A percentile compares a stretch with the other conserved stretches of the same genome.
Conservation (phyloP, 805 yeast species). For the Metschnikowia similis region DNA sequence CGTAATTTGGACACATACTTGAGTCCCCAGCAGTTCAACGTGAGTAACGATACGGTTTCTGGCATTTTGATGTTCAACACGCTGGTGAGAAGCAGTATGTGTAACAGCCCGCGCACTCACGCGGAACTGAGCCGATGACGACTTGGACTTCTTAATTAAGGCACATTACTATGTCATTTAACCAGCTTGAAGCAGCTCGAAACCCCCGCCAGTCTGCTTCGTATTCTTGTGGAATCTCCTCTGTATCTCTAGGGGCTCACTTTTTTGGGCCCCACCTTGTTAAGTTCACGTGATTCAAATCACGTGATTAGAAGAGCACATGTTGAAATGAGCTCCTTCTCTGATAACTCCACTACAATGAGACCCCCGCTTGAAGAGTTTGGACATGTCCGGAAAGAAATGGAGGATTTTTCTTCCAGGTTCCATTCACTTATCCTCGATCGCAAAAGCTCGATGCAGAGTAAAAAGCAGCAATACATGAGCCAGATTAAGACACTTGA, state of each 20-base stretch:
- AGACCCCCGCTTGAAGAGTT: conserved; percentile 28
- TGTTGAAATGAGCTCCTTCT: neutral
- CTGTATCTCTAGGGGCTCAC: no score
- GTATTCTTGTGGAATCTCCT: no score
- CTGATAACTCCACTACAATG: neutral
- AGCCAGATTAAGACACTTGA: conserved; percentile 28
- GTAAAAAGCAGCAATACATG: conserved; percentile 31
- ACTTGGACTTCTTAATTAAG: no score
- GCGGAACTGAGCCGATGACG: neutral
- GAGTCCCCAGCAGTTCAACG: conserved; percentile 87
- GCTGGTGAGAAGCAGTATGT: neutral
- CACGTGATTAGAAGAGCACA: neutral
- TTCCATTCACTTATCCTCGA: conserved; percentile 32
- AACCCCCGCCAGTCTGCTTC: neutral
- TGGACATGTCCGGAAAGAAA: conserved; percentile 31
- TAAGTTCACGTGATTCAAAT: neutral
- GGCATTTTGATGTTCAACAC: neutral
- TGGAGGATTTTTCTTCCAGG: conserved; percentile 36
- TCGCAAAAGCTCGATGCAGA: conserved; percentile 30
- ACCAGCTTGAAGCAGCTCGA: neutral
- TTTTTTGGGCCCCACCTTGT: no score
- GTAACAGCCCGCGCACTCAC: neutral
- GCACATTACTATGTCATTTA: no score
- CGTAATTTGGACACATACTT: conserved; percentile 77
- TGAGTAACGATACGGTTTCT: conserved; percentile 41